Evolutionary conservation across 345 rosid genomes (phyloP).

Genomic region (Turnera subulata): DNA sequence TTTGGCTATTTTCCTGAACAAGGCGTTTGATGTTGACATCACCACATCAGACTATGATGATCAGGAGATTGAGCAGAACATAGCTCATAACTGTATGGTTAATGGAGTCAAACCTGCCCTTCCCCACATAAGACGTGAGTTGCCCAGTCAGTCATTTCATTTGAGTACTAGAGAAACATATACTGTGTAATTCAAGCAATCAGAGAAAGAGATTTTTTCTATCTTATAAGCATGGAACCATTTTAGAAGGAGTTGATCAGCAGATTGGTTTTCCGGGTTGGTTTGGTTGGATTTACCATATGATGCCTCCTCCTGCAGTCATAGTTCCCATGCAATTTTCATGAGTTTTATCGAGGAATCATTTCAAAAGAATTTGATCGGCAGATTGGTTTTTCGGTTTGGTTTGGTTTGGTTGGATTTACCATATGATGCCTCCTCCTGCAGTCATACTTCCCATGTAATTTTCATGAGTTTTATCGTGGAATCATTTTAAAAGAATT

Average conservation of each 20-base stretch:
- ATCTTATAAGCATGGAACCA: neutral
- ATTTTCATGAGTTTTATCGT: no score
- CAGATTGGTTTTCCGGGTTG: neutral
- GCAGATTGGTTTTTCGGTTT: no score
- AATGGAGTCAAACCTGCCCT: conserved; percentile 69
- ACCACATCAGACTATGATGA: conserved; percentile 88
- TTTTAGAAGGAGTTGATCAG: neutral
- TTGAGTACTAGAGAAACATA: neutral
- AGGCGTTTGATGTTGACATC: conserved; percentile 60
- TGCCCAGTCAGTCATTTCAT: neutral
- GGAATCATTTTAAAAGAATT: no score
- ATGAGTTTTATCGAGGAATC: no score
- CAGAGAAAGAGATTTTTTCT: neutral
- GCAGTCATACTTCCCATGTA: no score
- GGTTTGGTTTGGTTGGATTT: no score
- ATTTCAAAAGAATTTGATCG: no score
- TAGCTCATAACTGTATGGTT: conserved; percentile 67
- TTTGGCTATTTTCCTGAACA: conserved; percentile 77
- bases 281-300: neutral
- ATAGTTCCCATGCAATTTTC: neutral
- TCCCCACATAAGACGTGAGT: conserved; percentile 86
- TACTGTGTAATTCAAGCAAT: no score
- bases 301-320: no score
- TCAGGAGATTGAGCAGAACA: conserved; percentile 85
- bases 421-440: no score